Conservation (phyloP, 805 yeast species). For the Wickerhamiella allomyrinae region DNA sequence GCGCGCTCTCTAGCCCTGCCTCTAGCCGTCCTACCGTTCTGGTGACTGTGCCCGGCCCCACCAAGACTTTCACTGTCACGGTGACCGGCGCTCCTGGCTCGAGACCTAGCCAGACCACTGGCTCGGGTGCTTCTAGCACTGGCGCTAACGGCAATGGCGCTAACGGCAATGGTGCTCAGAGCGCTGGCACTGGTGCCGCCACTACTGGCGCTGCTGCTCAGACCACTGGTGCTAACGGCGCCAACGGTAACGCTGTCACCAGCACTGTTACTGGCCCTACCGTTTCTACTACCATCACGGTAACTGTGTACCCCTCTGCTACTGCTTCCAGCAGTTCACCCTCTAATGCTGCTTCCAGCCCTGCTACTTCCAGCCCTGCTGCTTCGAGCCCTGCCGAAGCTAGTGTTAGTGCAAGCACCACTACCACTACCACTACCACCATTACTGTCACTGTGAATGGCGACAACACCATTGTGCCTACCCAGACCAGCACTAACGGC, state of each 20-base stretch:
- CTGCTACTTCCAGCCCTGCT: neutral
- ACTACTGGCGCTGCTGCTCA: neutral
- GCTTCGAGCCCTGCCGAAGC: neutral
- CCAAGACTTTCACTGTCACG: neutral
- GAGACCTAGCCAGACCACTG: neutral
- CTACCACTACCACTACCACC: neutral
- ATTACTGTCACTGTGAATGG: neutral
- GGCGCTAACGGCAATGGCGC: neutral
- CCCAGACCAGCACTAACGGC: neutral
- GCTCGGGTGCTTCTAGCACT: neutral
- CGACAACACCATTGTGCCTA: no score
- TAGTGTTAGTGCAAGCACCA: neutral
- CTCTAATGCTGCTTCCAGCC: neutral
- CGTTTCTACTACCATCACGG: neutral
- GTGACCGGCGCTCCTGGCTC: neutral
- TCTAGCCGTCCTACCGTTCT: neutral
- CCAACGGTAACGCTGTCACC: no score
- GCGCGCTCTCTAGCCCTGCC: neutral
- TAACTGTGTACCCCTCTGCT: no score
- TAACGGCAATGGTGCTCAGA: no score
- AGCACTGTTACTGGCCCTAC: neutral
- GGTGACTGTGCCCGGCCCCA: neutral
- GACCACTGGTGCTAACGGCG: no score
- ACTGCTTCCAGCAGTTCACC: neutral
- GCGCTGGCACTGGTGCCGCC: no score